Evolutionary conservation across 1,284 basidiomycete species (phyloP).

Genomic region (Gastroboletus turbinatus): DNA sequence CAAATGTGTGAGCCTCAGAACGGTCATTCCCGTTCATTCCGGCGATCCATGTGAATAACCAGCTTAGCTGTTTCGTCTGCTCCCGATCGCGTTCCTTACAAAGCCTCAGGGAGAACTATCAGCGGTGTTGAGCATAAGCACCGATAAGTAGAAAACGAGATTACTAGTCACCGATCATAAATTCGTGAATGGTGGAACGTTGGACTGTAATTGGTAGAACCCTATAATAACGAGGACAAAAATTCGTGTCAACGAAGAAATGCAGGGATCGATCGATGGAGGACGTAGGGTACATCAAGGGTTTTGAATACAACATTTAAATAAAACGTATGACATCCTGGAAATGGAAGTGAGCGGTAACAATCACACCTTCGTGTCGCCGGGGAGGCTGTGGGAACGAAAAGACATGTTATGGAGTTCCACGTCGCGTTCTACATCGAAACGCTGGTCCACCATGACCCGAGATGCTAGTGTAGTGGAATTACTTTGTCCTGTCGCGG

Average conservation of each 20-base stretch:
- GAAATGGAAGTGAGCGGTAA: neutral
- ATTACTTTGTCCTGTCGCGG: neutral
- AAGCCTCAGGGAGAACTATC: neutral
- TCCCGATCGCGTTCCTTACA: neutral
- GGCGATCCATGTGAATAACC: neutral
- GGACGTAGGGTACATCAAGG: neutral
- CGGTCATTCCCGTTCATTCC: neutral
- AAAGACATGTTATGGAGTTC: slow-evolving; percentile 2
- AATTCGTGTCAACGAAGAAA: neutral
- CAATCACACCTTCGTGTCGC: slow-evolving; percentile 3
- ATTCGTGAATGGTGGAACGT: neutral
- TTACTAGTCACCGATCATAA: neutral
- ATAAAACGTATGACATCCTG: neutral
- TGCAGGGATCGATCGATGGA: neutral
- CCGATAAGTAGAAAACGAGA: neutral
- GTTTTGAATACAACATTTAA: neutral
- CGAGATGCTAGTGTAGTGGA: neutral
- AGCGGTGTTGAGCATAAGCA: neutral
- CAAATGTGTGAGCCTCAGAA: neutral
- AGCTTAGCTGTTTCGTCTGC: neutral
- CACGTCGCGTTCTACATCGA: neutral
- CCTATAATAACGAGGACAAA: neutral
- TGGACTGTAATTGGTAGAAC: neutral
- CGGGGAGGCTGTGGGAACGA: neutral
- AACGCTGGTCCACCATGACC: neutral